Conservation (phyloP, 1,284 basidiomycete genomes). For the Sporisorium exsertum region DNA sequence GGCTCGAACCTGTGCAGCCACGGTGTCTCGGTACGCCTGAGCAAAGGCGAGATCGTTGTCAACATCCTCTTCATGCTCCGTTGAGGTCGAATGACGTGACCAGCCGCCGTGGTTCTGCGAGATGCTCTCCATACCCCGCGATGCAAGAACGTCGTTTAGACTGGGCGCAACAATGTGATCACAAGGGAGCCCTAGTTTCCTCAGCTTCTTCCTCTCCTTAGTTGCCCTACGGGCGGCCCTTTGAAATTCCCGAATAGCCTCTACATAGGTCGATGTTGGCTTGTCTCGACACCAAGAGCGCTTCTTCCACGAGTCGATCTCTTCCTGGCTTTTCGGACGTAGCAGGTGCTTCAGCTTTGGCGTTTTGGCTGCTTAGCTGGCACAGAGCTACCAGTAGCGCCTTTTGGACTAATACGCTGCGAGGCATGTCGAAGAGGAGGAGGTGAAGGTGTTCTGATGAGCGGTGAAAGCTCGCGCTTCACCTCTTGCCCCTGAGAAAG, state of each 20-base stretch:
- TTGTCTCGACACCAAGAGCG: background rate
- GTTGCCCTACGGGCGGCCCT: background rate
- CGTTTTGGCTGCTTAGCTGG: background rate
- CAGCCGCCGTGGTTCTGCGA: background rate
- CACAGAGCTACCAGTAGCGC: background rate
- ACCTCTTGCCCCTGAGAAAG: background rate
- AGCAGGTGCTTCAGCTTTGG: slow-evolving; percentile 9
- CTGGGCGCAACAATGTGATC: background rate
- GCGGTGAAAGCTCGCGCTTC: background rate
- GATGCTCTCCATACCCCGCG: background rate
- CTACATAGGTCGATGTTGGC: background rate
- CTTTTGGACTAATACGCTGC: background rate
- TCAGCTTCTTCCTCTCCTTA: background rate
- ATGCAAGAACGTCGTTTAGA: background rate
- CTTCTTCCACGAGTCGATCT: slow-evolving; percentile 1
- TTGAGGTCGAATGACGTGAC: too few relatives aligned
- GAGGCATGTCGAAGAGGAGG: background rate
- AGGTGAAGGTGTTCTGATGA: background rate
- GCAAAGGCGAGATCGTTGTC: background rate
- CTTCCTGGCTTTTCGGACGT: background rate
- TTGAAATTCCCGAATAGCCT: background rate
- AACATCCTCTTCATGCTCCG: background rate
- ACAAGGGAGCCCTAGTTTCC: background rate
- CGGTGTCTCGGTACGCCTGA: background rate
- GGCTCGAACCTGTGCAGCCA: background rate